Evolutionary conservation across 83 land plant genomes (phyloP), one percentile per base, ranked within the genome.

Genomic region (Picea mariana): DNA sequence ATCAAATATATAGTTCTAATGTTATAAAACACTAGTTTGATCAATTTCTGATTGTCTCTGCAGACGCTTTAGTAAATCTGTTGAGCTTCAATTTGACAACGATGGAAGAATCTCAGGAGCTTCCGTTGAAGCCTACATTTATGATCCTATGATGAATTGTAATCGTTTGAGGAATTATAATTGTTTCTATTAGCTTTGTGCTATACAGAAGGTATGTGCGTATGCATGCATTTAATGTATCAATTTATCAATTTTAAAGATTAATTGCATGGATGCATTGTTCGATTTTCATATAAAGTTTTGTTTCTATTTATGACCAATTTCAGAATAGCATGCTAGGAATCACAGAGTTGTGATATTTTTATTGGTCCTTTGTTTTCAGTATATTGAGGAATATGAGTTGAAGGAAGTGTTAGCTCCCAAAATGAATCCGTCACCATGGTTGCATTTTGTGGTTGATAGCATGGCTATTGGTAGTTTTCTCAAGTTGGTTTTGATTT

Each of bases 61-160:
- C 92, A 96, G 97, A 87, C 98, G 95, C 15, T 96, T 96, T 78
- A 95, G 98, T 76, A 93, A 95, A 87, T 95, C 91, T 84, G 98
- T 95, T 49, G 98, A 95, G 86, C 90, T 95, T 67, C 96, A 95
- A 83, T 95, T 95, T 85, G 94, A 93, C 84, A 82, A 88, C 61
- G 82, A 89, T 77, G 92, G 98, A 60, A 92, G 95, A 80, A 95
- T 95, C 61, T 95, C 96, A 68, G 98, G 98, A n/a, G n/a, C n/a
- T n/a, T n/a, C n/a, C n/a, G n/a, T n/a, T n/a, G n/a, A n/a, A 44
- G 98, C 96, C 8, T 67, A 94, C 96, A 40, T 89, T 95, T 31
- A 88, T 31, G 96, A 95, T 79, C 97, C 96, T 23, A 96, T 91
- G 80, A 88, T 95, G 79, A 95, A 95, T 63, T 95, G 93, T 71